phyloP scores from a whole-genome alignment of 768 basidiomycete genomes.

The Crassisporium funariophilum region DNA sequence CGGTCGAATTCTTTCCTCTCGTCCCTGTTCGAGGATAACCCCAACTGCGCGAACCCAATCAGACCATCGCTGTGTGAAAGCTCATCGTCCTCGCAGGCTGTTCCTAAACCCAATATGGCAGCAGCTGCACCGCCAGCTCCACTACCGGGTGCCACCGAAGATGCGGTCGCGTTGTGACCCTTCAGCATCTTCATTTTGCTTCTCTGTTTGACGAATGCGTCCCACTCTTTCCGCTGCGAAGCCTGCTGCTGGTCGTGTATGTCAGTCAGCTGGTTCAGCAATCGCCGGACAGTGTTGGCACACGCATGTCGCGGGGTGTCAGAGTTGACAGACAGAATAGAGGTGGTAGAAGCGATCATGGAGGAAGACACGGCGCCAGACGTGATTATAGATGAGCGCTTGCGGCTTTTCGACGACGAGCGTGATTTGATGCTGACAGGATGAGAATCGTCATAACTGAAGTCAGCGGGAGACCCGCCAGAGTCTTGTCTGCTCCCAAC shows the following conservation, averaged over 20 bases:
- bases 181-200: conserved; percentile 46
- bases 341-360: conserved; percentile 38
- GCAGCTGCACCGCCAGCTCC: conserved; percentile 57
- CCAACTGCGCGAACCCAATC: conserved; percentile 90
- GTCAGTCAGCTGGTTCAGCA: conserved; percentile 75
- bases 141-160: conserved; percentile 23
- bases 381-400: conserved; percentile 42
- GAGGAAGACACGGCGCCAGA: conserved; percentile 23
- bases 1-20: conserved; percentile 80
- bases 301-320: conserved; percentile 77
- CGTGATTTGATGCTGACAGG: conserved; percentile 45
- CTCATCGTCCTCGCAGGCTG: conserved; percentile 69
- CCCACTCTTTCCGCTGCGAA: conserved; percentile 79
- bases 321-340: conserved; percentile 60
- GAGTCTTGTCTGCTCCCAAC: conserved; percentile 14
- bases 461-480: conserved; percentile 3
- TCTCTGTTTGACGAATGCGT: conserved; percentile 77
- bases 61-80: conserved; percentile 80
- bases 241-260: conserved; percentile 83
- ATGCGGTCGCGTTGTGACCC: conserved; percentile 18
- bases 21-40: conserved; percentile 71
- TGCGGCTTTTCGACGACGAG: conserved; percentile 52
- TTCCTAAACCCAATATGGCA: conserved; percentile 67
- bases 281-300: conserved; percentile 67
- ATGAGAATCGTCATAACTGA: conserved; percentile 15